phyloP scores from a whole-genome alignment of 1,284 basidiomycete species.

The Ustilago xerochloae region DNA sequence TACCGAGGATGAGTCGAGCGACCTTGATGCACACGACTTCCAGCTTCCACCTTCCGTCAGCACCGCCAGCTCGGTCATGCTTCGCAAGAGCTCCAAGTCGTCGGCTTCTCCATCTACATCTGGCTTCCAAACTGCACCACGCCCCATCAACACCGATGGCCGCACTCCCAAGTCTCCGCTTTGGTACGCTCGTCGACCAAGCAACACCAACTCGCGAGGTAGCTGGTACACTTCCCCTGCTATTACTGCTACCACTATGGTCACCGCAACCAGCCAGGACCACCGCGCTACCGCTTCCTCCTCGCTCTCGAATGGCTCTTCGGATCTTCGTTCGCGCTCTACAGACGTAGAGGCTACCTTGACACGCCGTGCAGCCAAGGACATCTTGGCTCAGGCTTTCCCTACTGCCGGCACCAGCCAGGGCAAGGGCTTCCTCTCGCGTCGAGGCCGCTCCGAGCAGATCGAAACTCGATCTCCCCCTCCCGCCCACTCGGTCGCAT shows the following conservation, averaged over 20 bases:
- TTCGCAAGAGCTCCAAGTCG: conserved; percentile 40
- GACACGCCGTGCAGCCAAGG: conserved; percentile 45
- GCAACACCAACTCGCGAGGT: conserved; percentile 55
- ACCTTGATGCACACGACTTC: conserved; percentile 54
- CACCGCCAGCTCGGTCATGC: conserved; percentile 48
- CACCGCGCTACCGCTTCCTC: conserved; percentile 10
- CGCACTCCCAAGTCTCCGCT: conserved; percentile 50
- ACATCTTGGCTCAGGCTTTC: conserved; percentile 32
- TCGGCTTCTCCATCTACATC: conserved; percentile 16
- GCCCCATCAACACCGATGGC: conserved; percentile 30
- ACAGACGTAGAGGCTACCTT: conserved; percentile 34
- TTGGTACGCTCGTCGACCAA: conserved; percentile 55
- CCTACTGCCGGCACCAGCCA: conserved; percentile 16
- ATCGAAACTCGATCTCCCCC: conserved; percentile 45
- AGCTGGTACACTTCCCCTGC: conserved; percentile 57
- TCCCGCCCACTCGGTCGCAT: conserved; percentile 49
- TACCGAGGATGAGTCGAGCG: conserved; percentile 53
- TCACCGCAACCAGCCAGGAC: conserved; percentile 39
- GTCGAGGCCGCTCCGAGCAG: conserved; percentile 34
- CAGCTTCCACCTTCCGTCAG: conserved; percentile 57
- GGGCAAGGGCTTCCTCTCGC: conserved; percentile 11
- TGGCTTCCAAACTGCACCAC: conserved; percentile 16
- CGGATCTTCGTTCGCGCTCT: conserved; percentile 10
- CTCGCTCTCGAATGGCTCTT: conserved; percentile 10
- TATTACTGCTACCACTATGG: conserved; percentile 50